A percentile compares a stretch with the other conserved stretches of the same genome.
Evolutionary conservation across 164 flowering plant genomes (phyloP).

Genomic region (Chloranthus sessilifolius): DNA sequence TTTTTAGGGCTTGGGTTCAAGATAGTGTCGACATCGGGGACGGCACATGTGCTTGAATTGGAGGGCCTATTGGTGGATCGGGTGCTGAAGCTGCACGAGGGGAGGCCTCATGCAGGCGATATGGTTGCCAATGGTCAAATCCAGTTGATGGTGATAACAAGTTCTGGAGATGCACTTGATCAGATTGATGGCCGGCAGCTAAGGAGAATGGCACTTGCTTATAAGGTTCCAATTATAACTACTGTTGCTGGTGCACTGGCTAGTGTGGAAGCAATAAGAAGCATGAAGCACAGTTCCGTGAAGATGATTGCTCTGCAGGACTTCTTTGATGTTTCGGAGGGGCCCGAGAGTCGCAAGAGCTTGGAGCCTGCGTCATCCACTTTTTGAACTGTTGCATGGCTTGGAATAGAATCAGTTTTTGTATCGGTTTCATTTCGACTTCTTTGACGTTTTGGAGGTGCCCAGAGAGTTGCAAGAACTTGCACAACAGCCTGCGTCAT

Average conservation of each 20-base stretch:
- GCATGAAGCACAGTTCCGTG: constrained; percentile 56
- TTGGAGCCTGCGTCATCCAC: constrained; percentile 50
- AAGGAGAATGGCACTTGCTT: constrained; percentile 89
- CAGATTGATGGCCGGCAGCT: constrained; percentile 73
- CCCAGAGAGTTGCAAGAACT: no score
- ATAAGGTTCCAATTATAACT: constrained; percentile 82
- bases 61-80: constrained; percentile 68
- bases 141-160: constrained; percentile 91
- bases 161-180: constrained; percentile 82
- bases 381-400: no score
- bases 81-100: constrained; percentile 91
- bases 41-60: constrained; percentile 66
- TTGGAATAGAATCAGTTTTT: no score
- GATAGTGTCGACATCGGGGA: constrained; percentile 75
- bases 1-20: constrained; percentile 61
- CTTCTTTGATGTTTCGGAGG: constrained; percentile 36
- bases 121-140: constrained; percentile 81
- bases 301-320: constrained; percentile 85
- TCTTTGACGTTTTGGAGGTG: no score
- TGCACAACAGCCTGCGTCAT: no score
- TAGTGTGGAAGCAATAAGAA: constrained; percentile 69
- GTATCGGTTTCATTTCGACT: no score
- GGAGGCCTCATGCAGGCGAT: constrained; percentile 90
- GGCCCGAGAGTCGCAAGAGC: constrained; percentile 12
- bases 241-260: constrained; percentile 88